phyloP scores from a whole-genome alignment of 1,284 basidiomycete species.

The Gymnopus androsaceus region DNA sequence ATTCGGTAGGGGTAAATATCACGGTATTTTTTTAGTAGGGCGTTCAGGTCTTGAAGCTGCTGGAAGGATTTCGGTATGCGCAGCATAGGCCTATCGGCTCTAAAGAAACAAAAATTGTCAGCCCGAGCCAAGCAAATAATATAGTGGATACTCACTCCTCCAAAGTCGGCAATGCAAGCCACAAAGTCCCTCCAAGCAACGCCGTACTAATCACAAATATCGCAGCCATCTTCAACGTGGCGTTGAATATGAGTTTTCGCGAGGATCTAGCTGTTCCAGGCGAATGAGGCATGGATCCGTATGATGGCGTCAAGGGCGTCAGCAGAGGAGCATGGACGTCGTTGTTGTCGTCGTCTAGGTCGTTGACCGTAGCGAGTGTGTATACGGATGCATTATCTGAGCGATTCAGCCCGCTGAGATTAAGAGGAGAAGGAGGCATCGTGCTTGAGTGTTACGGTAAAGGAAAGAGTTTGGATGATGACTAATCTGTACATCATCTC shows the following conservation, averaged over 20 bases:
- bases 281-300: conserved; percentile 52
- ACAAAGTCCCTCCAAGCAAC: conserved; percentile 74
- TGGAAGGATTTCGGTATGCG: conserved; percentile 83
- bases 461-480: too few relatives aligned
- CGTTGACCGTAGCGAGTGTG: conserved; percentile 59
- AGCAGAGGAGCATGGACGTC: conserved; percentile 35
- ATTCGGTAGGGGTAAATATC: conserved; percentile 82
- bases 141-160: conserved; percentile 62
- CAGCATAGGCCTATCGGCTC: conserved; percentile 72
- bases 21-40: conserved; percentile 85
- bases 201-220: conserved; percentile 74
- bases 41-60: conserved; percentile 80
- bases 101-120: not conserved
- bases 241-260: conserved; percentile 67
- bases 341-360: conserved; percentile 22
- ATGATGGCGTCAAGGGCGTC: conserved; percentile 42
- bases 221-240: conserved; percentile 79
- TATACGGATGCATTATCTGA: conserved; percentile 57
- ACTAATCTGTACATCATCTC: too few relatives aligned
- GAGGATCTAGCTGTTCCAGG: conserved; percentile 40
- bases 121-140: not conserved
- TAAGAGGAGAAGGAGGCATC: conserved; percentile 17
- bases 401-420: conserved; percentile 13
- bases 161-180: conserved; percentile 77
- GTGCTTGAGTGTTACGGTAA: too few relatives aligned